These are phyloP conservation scores for Aegilops bicornis DNA, from an alignment of 176 grass and related monocot genomes.

Conservation along the genomic window DNA sequence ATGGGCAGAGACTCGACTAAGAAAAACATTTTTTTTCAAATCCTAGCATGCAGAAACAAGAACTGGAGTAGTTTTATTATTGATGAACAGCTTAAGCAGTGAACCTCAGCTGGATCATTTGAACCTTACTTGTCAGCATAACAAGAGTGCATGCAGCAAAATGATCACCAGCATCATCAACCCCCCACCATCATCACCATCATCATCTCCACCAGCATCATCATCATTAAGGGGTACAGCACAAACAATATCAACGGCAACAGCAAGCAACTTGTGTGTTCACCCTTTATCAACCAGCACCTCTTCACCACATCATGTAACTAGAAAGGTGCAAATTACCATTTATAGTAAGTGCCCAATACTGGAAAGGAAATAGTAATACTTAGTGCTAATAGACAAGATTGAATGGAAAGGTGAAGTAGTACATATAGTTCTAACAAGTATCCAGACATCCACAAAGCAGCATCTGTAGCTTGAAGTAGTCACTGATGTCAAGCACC, in stretches of 20 bases:
- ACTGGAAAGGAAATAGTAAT: constrained; percentile 26
- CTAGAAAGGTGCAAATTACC: constrained; percentile 62
- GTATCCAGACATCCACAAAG: constrained; percentile 28
- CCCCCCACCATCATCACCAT: constrained; percentile 30
- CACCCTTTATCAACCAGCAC: constrained; percentile 56
- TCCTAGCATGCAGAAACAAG: constrained; percentile 1
- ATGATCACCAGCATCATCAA: constrained; percentile 41
- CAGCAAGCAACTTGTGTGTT: constrained; percentile 47
- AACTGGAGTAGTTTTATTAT: background rate
- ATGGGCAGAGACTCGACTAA: background rate
- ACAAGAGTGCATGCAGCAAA: constrained; percentile 27
- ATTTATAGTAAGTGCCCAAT: constrained; percentile 39
- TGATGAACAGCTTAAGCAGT: background rate
- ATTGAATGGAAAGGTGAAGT: constrained; percentile 23
- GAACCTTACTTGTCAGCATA: constrained; percentile 57
- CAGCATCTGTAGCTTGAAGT: constrained; percentile 21
- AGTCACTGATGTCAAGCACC: constrained; percentile 24
- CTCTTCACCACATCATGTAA: constrained; percentile 62
- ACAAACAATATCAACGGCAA: constrained; percentile 64
- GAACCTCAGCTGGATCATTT: constrained; percentile 28
- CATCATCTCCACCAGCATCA: constrained; percentile 35
- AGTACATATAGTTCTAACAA: constrained; percentile 45
- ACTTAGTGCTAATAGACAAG: constrained; percentile 30
- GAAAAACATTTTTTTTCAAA: background rate
- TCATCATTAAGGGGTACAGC: constrained; percentile 42